Base-by-base conservation (phyloP, 768 basidiomycete species). In the Pluteus cervinus region DNA sequence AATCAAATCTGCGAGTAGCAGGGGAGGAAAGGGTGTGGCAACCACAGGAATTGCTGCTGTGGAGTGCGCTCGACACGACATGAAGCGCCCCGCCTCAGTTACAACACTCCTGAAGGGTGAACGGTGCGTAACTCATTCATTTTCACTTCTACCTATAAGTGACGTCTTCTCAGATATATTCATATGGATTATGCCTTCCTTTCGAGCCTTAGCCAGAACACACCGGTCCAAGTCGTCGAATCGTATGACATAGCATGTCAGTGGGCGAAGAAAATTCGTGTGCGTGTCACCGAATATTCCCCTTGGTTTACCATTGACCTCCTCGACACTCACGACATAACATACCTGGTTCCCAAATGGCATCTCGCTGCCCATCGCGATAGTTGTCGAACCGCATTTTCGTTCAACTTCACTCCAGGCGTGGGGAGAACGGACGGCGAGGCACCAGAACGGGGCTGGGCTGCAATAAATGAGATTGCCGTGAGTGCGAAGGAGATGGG, bases 101-200 rank as follows among this genome's bases (percentile, higher is more conserved):
- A 61, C 56, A 2, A 56, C 60, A 41, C 41, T 64, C 0, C 62
- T 63, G 35, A 55, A 54, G 31, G 62, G 62, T 0, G 60, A 63
- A 44, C 23, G 50, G 60, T 60, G 45, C 29, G 49, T 45, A 7
- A n/a, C 26, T 23, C 14, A 22, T 24, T 11, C 30, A 25, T n/a
- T 37, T 15, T 15, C 14, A 20, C 29, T 11, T 18, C 24, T 14
- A 16, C 14, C 30, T 26, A n/a, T 21, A n/a, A n/a, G n/a, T 24
- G 14, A 24, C n/a, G 6, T 20, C 12, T 12, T 31, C 10, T 2
- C 32, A 58, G 57, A 24, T 60, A 58, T 31, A 49, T 48, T 0
- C 57, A 59, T 30, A 58, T 59, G 47, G 58, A 59, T 24, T 61
- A 51, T 29, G 29, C 58, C 24, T 35, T 50, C 18, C 40, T 42